phyloP scores from a whole-genome alignment of 805 yeast genomes.

The Zygotorulaspora florentina region DNA sequence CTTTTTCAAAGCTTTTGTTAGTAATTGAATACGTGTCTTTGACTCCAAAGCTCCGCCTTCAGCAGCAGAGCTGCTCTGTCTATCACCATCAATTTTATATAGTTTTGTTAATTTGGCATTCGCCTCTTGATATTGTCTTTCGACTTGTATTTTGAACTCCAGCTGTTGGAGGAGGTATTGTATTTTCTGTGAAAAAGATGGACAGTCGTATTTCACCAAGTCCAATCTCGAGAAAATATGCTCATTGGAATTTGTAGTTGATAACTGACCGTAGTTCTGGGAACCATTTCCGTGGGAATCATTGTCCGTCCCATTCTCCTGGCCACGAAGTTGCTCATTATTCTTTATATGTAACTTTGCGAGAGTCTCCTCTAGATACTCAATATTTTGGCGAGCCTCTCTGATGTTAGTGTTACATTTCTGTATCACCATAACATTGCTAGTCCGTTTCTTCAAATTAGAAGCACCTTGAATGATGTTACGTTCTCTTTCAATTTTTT shows the following conservation, averaged over 20 bases:
- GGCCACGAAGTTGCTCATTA: not conserved
- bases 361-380: slow-evolving; percentile 76
- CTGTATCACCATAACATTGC: slow-evolving; percentile 78
- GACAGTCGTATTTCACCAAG: slow-evolving; percentile 86
- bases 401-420: slow-evolving; percentile 85
- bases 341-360: slow-evolving; percentile 45
- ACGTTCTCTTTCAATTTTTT: slow-evolving; percentile 82
- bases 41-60: slow-evolving; percentile 82
- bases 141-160: slow-evolving; percentile 90
- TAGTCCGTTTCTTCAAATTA: slow-evolving; percentile 70
- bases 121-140: slow-evolving; percentile 88
- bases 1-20: slow-evolving; percentile 77
- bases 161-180: slow-evolving; percentile 93
- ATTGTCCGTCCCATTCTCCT: not conserved
- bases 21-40: slow-evolving; percentile 75
- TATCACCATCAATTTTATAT: slow-evolving; percentile 88
- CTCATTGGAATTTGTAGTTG: slow-evolving; percentile 38
- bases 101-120: slow-evolving; percentile 83
- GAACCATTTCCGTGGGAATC: slow-evolving; percentile 1
- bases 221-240: slow-evolving; percentile 62
- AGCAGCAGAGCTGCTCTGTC: slow-evolving; percentile 78
- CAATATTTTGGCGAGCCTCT: slow-evolving; percentile 88
- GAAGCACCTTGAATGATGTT: slow-evolving; percentile 87
- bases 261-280: slow-evolving; percentile 31
- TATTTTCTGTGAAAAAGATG: slow-evolving; percentile 89